Percentiles rank a stretch among this genome's conserved stretches.
These are phyloP conservation scores for Xylaria sp. DNA, from an alignment of 2,329 filamentous ascomycete species.

Conservation along the genomic window DNA sequence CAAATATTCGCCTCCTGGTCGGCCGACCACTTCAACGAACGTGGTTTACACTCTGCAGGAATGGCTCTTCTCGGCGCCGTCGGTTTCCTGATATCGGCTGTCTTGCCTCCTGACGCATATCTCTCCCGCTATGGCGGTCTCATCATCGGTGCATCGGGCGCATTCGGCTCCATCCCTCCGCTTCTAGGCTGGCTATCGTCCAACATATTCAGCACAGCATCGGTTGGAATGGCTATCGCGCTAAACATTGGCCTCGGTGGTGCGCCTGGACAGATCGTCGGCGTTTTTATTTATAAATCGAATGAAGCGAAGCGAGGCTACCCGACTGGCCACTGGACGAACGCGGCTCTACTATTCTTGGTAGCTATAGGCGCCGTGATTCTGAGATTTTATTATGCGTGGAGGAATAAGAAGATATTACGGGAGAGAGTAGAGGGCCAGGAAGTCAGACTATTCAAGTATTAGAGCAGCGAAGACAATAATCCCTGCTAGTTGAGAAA, in stretches of 20 bases:
- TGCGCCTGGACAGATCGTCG: conserved; percentile 75
- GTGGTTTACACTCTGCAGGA: conserved; percentile 57
- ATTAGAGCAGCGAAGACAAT: conserved; percentile 31
- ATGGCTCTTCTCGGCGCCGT: conserved; percentile 57
- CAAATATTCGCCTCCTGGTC: conserved; percentile 63
- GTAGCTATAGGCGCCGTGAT: conserved; percentile 41
- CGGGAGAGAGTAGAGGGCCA: conserved; percentile 46
- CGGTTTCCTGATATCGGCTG: conserved; percentile 69
- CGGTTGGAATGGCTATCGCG: conserved; percentile 74
- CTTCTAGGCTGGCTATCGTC: conserved; percentile 75
- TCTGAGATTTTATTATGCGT: conserved; percentile 66
- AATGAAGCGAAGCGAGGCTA: conserved; percentile 69
- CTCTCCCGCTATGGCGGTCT: conserved; percentile 73
- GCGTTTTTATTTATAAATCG: conserved; percentile 78
- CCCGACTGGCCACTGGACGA: conserved; percentile 71
- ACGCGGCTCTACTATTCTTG: conserved; percentile 56
- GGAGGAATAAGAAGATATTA: conserved; percentile 55
- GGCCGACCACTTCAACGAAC: conserved; percentile 69
- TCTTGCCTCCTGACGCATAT: conserved; percentile 70
- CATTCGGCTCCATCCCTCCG: conserved; percentile 75
- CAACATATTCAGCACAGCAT: conserved; percentile 72
- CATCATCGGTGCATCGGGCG: conserved; percentile 72
- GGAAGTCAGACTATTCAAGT: conserved; percentile 55
- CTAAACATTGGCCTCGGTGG: conserved; percentile 74
- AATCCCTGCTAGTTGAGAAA: background rate